Evolutionary conservation across 2,329 filamentous ascomycete species (phyloP).

Genomic region (Cercospora sp.): DNA sequence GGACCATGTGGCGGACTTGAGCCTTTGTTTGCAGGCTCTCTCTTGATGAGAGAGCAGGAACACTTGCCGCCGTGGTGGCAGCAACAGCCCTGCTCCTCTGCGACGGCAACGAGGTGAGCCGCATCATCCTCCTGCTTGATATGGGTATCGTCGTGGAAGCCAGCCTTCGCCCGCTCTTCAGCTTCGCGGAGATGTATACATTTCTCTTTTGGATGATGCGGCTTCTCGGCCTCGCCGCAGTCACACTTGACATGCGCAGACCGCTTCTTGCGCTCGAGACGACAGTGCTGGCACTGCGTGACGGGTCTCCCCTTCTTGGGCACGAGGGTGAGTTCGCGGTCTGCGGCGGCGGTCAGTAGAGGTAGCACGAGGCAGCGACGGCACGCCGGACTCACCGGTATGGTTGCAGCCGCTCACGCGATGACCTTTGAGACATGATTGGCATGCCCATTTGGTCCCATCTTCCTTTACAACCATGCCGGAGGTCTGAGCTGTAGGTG

Average conservation of each 20-base stretch:
- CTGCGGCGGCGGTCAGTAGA: conserved; percentile 48
- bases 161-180: conserved; percentile 38
- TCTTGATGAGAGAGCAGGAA: conserved; percentile 59
- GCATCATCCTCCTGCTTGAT: conserved; percentile 27
- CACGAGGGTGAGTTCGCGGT: conserved; percentile 88
- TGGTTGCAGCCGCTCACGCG: conserved; percentile 99
- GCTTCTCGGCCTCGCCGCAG: conserved; percentile 78
- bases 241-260: conserved; percentile 95
- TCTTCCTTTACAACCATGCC: conserved; percentile 52
- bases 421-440: conserved; percentile 96
- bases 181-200: conserved; percentile 46
- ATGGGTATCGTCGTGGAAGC: conserved; percentile 29
- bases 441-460: conserved; percentile 97
- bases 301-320: conserved; percentile 97
- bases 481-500: conserved; percentile 18
- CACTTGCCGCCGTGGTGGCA: conserved; percentile 62
- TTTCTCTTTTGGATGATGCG: conserved; percentile 57
- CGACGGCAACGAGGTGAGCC: conserved; percentile 36
- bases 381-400: conserved; percentile 65
- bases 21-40: conserved; percentile 45
- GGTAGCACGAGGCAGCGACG: neutral
- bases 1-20: conserved; percentile 38
- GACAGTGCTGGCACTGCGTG: conserved; percentile 97
- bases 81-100: conserved; percentile 49
- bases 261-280: conserved; percentile 91